phyloP scores from a whole-genome alignment of 2,329 filamentous ascomycete genomes.

The Pyricularia grisea region DNA sequence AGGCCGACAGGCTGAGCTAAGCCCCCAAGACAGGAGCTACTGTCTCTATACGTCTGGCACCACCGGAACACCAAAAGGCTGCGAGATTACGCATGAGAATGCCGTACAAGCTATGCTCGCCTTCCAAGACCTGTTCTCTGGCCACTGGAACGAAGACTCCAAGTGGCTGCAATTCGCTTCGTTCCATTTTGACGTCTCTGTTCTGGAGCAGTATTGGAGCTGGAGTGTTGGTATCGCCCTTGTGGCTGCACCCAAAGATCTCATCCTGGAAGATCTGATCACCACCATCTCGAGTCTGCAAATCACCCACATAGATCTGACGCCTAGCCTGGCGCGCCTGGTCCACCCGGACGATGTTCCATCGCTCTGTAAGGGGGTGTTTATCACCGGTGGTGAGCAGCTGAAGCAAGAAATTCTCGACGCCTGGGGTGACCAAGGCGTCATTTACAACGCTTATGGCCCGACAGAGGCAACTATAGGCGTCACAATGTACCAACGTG shows the following conservation, averaged over 20 bases:
- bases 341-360: slow-evolving; percentile 74
- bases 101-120: slow-evolving; percentile 82
- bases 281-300: slow-evolving; percentile 59
- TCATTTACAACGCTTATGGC: slow-evolving; percentile 89
- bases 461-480: slow-evolving; percentile 92
- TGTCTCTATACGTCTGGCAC: slow-evolving; percentile 84
- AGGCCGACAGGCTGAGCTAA: slow-evolving; percentile 16
- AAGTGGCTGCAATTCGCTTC: slow-evolving; percentile 90
- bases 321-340: slow-evolving; percentile 74
- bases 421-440: slow-evolving; percentile 67
- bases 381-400: slow-evolving; percentile 87
- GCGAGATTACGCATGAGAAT: slow-evolving; percentile 81
- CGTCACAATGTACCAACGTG: slow-evolving; percentile 79
- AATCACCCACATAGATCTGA: slow-evolving; percentile 89
- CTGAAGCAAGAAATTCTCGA: slow-evolving; percentile 85
- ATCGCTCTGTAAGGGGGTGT: slow-evolving; percentile 69
- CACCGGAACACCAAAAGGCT: slow-evolving; percentile 79
- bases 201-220: slow-evolving; percentile 91
- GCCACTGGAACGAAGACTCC: slow-evolving; percentile 63
- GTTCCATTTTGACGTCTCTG: slow-evolving; percentile 89
- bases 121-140: slow-evolving; percentile 68
- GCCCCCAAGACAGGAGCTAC: slow-evolving; percentile 57
- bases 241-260: slow-evolving; percentile 70
- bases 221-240: slow-evolving; percentile 87
- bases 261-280: slow-evolving; percentile 77